phyloP scores from a whole-genome alignment of 345 rosid species.

The Gossypium bickii region DNA sequence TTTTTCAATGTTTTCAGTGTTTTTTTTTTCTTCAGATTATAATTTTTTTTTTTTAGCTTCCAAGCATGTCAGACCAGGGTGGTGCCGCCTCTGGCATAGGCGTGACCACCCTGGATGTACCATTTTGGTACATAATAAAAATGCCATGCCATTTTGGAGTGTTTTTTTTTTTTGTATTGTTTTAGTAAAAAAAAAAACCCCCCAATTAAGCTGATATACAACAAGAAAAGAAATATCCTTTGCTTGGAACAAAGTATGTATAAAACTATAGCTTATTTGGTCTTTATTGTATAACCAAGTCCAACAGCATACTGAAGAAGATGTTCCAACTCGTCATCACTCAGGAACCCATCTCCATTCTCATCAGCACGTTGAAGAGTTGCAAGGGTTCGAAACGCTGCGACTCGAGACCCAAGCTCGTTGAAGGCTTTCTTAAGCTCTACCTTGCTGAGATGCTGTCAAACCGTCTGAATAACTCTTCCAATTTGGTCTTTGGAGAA shows the following conservation, averaged over 20 bases:
- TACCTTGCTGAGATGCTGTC: constrained; percentile 23
- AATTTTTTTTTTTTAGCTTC: too few relatives aligned
- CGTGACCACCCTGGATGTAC: too few relatives aligned
- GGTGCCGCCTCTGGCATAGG: too few relatives aligned
- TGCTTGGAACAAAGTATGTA: not conserved
- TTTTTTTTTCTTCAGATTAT: too few relatives aligned
- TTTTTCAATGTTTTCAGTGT: too few relatives aligned
- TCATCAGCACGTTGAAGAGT: constrained; percentile 5
- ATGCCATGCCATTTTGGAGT: too few relatives aligned
- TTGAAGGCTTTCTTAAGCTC: constrained; percentile 30
- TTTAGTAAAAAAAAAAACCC: too few relatives aligned
- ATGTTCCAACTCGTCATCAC: not conserved
- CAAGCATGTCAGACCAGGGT: too few relatives aligned
- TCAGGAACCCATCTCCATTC: not conserved
- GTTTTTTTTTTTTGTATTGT: too few relatives aligned
- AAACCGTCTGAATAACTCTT: constrained; percentile 13
- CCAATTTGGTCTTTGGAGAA: constrained; percentile 24
- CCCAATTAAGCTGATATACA: too few relatives aligned
- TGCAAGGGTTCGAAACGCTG: not conserved
- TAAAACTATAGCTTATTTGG: not conserved
- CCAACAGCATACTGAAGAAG: not conserved
- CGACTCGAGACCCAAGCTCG: not conserved
- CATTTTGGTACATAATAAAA: too few relatives aligned
- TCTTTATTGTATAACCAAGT: constrained; percentile 1
- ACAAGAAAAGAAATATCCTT: not conserved